These are phyloP conservation scores for Dendrocalamus latiflorus DNA, from an alignment of 202 grass and related monocot genomes.

Conservation along the genomic window DNA sequence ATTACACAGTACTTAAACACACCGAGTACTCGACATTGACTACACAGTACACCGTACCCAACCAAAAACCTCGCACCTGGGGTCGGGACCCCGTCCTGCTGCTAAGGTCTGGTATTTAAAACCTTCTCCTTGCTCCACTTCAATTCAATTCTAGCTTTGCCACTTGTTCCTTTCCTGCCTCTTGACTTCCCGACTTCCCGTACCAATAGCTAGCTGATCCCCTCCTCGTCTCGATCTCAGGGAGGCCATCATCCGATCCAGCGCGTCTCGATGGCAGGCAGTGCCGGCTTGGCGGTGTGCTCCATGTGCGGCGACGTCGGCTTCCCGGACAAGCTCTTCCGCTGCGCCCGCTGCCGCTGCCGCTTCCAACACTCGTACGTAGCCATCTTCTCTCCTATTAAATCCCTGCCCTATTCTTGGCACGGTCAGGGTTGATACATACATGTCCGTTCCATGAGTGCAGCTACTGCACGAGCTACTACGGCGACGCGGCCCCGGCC, in stretches of 20 bases:
- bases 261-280: conserved; percentile 35
- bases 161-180: neutral
- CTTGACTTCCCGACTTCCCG: neutral
- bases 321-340: conserved; percentile 93
- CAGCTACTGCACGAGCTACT: conserved; percentile 98
- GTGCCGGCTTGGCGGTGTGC: conserved; percentile 44
- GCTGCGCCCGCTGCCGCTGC: conserved; percentile 58
- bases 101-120: conserved; percentile 27
- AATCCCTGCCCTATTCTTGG: no score
- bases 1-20: no score
- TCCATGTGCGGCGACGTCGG: conserved; percentile 97
- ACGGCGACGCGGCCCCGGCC: conserved; percentile 63
- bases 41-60: no score
- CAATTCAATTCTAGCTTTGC: neutral
- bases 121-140: neutral
- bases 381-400: no score
- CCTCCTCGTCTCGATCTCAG: neutral
- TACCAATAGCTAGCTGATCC: no score
- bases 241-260: neutral
- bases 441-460: neutral
- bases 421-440: no score
- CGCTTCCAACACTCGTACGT: conserved; percentile 88
- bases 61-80: no score
- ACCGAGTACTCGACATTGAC: no score
- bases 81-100: no score